Percentiles rank a stretch among this genome's conserved stretches.
Conservation (phyloP, 768 basidiomycete species). For the Sporobolomyces pararoseus region DNA sequence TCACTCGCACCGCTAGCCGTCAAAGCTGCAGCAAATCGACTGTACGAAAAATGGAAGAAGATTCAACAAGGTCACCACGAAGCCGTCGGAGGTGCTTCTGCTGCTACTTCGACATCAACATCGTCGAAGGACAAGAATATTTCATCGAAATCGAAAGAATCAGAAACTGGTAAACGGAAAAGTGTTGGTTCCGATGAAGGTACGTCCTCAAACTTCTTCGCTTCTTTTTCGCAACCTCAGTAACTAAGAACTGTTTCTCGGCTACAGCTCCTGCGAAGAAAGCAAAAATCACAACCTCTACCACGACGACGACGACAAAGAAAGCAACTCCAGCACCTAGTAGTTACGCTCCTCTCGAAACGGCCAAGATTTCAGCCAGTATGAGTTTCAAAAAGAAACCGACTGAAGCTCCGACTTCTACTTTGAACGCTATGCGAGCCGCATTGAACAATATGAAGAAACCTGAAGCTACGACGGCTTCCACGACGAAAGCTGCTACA, state of each 20-base stretch:
- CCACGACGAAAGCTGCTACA: background rate
- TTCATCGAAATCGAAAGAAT: too few species aligned
- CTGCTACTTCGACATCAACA: background rate
- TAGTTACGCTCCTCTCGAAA: background rate
- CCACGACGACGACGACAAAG: background rate
- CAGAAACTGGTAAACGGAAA: conserved; percentile 19
- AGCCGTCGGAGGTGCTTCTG: too few species aligned
- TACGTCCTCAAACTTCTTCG: conserved; percentile 7
- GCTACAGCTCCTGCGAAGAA: conserved; percentile 19
- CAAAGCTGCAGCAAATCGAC: conserved; percentile 15
- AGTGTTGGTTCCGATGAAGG: background rate
- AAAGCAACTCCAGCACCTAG: background rate
- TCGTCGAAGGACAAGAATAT: background rate
- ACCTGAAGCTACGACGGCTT: background rate
- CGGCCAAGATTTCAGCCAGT: background rate
- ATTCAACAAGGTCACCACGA: background rate
- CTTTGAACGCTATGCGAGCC: background rate
- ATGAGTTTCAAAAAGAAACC: conserved; percentile 26
- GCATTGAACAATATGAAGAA: background rate
- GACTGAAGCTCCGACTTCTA: background rate
- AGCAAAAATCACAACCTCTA: conserved; percentile 14
- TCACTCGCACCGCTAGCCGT: background rate
- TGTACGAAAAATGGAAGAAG: conserved; percentile 24
- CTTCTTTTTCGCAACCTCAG: background rate
- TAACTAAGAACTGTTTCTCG: background rate